Percentiles rank a stretch among this genome's conserved stretches.
Conservation (phyloP, 2,329 filamentous ascomycete genomes). For the Botrytis squamosa region DNA sequence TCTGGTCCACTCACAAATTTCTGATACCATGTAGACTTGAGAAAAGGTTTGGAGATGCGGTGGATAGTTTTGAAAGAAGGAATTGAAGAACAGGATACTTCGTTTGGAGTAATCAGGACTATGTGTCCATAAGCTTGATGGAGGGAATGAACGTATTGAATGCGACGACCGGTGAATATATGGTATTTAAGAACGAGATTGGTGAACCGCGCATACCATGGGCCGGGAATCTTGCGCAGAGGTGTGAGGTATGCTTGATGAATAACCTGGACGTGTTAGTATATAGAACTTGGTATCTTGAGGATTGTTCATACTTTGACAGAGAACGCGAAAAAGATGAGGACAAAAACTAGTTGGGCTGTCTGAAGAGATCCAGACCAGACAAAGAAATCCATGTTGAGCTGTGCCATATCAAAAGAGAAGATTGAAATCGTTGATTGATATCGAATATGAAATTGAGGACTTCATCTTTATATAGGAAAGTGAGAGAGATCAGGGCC, state of each 20-base stretch:
- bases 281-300: background rate
- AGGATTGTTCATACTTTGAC: background rate
- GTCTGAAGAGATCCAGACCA: too few relatives aligned
- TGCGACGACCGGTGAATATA: background rate
- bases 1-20: rapidly evolving
- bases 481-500: background rate
- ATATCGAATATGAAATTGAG: background rate
- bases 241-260: constrained; percentile 5
- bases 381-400: background rate
- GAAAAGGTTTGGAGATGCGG: background rate
- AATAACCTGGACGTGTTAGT: background rate
- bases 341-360: background rate
- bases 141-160: background rate
- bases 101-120: background rate
- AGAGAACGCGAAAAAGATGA: background rate
- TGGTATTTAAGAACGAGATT: background rate
- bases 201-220: constrained; percentile 5
- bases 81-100: background rate
- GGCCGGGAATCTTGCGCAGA: constrained; percentile 4
- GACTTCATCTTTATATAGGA: background rate
- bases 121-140: background rate
- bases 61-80: background rate
- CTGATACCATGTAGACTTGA: constrained; percentile 10
- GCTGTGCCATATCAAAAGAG: background rate
- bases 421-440: background rate